Conservation (phyloP, 306 rosid species). For the Trifolium dubium region DNA sequence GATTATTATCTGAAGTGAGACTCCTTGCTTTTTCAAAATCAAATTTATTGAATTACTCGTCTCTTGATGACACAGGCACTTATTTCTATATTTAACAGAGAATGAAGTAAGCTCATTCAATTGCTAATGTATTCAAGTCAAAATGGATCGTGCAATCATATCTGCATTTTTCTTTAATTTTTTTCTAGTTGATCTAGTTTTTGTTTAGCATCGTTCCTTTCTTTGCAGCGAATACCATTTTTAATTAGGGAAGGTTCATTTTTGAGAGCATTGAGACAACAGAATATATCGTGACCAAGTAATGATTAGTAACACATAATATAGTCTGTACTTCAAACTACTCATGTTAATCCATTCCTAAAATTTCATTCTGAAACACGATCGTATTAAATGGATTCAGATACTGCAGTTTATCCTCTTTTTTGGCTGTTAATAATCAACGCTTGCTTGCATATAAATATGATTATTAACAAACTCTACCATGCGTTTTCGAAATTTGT, state of each 20-base stretch:
- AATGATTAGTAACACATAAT: background rate
- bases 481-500: slow-evolving; percentile 33
- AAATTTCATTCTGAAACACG: slow-evolving; percentile 27
- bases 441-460: slow-evolving; percentile 22
- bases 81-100: slow-evolving; percentile 11
- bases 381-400: background rate
- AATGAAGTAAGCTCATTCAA: slow-evolving; percentile 35
- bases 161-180: background rate
- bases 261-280: background rate
- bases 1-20: slow-evolving; percentile 70
- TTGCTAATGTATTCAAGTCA: slow-evolving; percentile 29
- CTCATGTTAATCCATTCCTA: background rate
- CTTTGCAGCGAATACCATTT: background rate
- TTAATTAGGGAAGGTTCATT: background rate
- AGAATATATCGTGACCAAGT: background rate
- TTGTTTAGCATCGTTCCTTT: background rate
- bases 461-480: slow-evolving; percentile 26
- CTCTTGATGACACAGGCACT: background rate
- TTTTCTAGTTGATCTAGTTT: background rate
- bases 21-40: slow-evolving; percentile 19
- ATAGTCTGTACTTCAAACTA: background rate
- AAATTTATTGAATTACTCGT: slow-evolving; percentile 26
- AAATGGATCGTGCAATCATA: slow-evolving; percentile 19
- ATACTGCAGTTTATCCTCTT: background rate
- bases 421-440: background rate